Evolutionary conservation across 768 basidiomycete species (phyloP).

Genomic region (Boletus sp.): DNA sequence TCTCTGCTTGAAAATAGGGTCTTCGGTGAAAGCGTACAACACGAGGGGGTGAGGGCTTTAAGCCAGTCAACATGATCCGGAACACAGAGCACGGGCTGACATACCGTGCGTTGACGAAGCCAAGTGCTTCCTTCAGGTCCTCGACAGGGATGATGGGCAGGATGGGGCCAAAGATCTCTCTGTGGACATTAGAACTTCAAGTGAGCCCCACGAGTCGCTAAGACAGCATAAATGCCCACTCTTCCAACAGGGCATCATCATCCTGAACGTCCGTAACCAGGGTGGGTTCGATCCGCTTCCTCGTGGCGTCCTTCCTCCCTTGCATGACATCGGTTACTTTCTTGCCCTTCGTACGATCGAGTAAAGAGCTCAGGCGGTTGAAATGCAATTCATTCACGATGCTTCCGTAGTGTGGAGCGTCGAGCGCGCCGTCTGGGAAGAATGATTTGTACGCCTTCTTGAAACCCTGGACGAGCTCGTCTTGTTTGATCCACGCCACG

Average conservation of each 20-base stretch:
- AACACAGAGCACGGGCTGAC: conserved; percentile 5
- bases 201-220: neutral
- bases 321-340: conserved; percentile 50
- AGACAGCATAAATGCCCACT: conserved; percentile 35
- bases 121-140: conserved; percentile 52
- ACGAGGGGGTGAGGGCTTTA: conserved; percentile 57
- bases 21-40: conserved; percentile 62
- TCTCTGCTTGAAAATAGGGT: conserved; percentile 37
- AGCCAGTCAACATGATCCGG: conserved; percentile 3
- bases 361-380: conserved; percentile 48
- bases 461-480: conserved; percentile 45
- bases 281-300: conserved; percentile 55
- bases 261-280: conserved; percentile 52
- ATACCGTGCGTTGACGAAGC: conserved; percentile 53
- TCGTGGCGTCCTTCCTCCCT: conserved; percentile 35
- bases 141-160: conserved; percentile 62
- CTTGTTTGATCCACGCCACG: conserved; percentile 41
- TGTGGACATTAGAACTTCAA: conserved; percentile 22
- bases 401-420: conserved; percentile 42
- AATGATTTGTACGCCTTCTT: conserved; percentile 45
- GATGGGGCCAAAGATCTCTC: conserved; percentile 75
- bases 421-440: conserved; percentile 53
- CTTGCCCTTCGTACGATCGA: conserved; percentile 55
- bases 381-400: conserved; percentile 58
- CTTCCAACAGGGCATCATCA: conserved; percentile 60